Evolutionary conservation across 129 eudicot genomes (phyloP).

Genomic region (Oenanthe sinensis): DNA sequence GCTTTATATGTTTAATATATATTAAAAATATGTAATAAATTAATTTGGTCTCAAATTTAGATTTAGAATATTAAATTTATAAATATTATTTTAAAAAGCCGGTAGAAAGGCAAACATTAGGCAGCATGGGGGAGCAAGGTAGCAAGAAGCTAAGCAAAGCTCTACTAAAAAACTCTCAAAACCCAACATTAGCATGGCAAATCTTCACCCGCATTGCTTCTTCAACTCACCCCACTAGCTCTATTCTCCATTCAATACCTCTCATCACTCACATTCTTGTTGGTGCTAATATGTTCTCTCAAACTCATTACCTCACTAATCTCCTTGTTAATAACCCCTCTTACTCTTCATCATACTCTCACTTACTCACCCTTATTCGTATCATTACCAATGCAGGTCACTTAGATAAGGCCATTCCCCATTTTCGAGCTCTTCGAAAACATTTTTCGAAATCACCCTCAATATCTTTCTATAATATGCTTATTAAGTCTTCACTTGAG

Average conservation of each 20-base stretch:
- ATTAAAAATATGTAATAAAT: too few relatives aligned
- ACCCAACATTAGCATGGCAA: conserved; percentile 74
- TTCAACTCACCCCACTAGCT: conserved; percentile 16
- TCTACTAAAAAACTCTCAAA: conserved; percentile 44
- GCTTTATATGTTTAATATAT: too few relatives aligned
- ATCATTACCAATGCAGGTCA: conserved; percentile 41
- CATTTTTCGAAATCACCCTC: conserved; percentile 30
- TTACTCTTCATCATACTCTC: conserved; percentile 14
- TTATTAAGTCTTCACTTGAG: conserved; percentile 35
- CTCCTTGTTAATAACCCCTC: conserved; percentile 27
- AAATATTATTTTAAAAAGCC: too few relatives aligned
- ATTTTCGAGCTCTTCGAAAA: conserved; percentile 44
- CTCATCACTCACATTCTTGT: conserved; percentile 49
- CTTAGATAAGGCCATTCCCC: conserved; percentile 45
- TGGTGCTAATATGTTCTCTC: conserved; percentile 44
- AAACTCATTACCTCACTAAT: conserved; percentile 46
- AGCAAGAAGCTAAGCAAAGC: conserved; percentile 32
- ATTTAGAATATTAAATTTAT: too few relatives aligned
- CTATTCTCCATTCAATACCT: conserved; percentile 31
- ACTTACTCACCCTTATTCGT: conserved; percentile 26
- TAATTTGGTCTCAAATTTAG: too few relatives aligned
- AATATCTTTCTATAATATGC: conserved; percentile 50
- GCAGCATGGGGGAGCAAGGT: conserved; percentile 19
- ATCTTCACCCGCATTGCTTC: conserved; percentile 51
- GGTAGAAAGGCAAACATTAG: too few relatives aligned